Conservation (phyloP, 2,329 filamentous ascomycete species). For the Hysterium pulicare region DNA sequence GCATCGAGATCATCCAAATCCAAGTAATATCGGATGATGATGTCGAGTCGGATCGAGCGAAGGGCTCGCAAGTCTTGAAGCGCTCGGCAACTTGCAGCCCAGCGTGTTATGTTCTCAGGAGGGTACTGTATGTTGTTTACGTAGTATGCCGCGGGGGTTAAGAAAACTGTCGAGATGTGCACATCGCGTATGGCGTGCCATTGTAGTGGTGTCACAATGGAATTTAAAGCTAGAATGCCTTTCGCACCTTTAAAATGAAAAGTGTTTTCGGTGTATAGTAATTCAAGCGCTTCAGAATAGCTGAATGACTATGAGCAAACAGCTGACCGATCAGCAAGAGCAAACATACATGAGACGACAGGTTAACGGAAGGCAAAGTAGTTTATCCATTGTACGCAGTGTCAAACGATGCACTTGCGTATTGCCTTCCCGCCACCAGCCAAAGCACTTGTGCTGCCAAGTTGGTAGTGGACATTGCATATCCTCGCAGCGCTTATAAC, state of each 20-base stretch:
- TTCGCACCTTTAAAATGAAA: slow-evolving; percentile 11
- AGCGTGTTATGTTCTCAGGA: slow-evolving; percentile 6
- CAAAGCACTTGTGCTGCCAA: slow-evolving; percentile 15
- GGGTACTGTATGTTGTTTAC: not conserved
- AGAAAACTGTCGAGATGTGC: slow-evolving; percentile 12
- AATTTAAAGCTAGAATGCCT: slow-evolving; percentile 4
- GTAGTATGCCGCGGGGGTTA: slow-evolving; percentile 1
- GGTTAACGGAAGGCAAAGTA: slow-evolving; percentile 6
- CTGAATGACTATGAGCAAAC: slow-evolving; percentile 1
- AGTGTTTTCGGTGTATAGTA: slow-evolving; percentile 9
- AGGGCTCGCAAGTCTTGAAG: slow-evolving; percentile 5
- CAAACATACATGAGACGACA: slow-evolving; percentile 9
- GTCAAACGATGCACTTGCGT: not conserved
- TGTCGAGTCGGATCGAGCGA: slow-evolving; percentile 9
- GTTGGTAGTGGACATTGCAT: slow-evolving; percentile 4
- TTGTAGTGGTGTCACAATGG: slow-evolving; percentile 3
- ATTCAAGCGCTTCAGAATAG: slow-evolving; percentile 7
- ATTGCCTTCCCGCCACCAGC: slow-evolving; percentile 1
- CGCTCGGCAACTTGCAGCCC: slow-evolving; percentile 4
- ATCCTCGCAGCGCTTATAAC: slow-evolving; percentile 10
- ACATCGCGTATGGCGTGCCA: slow-evolving; percentile 10
- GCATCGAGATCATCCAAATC: not conserved
- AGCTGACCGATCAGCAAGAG: not conserved
- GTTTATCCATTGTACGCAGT: slow-evolving; percentile 1
- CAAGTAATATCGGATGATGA: slow-evolving; percentile 5